Percentiles rank a stretch among this genome's conserved stretches.
phyloP scores from a whole-genome alignment of 768 basidiomycete species.

The Mycena kentingensis region DNA sequence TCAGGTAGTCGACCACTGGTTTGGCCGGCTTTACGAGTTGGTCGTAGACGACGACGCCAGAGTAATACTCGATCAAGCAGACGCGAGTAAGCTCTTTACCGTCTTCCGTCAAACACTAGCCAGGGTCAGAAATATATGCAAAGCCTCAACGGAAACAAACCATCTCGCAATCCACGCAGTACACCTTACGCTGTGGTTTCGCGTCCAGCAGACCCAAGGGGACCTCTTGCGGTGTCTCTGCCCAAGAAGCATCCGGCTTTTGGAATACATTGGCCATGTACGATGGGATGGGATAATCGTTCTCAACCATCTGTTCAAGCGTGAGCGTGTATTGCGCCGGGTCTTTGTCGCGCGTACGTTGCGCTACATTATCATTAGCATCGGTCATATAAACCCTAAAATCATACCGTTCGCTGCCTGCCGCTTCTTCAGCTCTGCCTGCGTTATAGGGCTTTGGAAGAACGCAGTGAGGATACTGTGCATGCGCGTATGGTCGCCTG shows the following conservation, averaged over 20 bases:
- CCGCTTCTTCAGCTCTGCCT: slow-evolving; percentile 77
- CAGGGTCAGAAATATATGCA: background rate
- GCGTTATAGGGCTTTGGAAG: slow-evolving; percentile 77
- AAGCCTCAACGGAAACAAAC: slow-evolving; percentile 42
- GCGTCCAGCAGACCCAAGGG: slow-evolving; percentile 33
- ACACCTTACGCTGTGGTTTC: slow-evolving; percentile 51
- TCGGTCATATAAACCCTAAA: background rate
- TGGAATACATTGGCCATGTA: slow-evolving; percentile 77
- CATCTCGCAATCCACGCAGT: slow-evolving; percentile 98
- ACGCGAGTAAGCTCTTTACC: slow-evolving; percentile 89
- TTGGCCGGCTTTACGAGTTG: slow-evolving; percentile 86
- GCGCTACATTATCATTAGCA: slow-evolving; percentile 42
- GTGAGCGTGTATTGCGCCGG: slow-evolving; percentile 75
- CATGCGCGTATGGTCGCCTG: slow-evolving; percentile 84
- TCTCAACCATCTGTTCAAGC: slow-evolving; percentile 87
- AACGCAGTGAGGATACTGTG: slow-evolving; percentile 83
- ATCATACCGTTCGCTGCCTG: slow-evolving; percentile 43
- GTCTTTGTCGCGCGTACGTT: slow-evolving; percentile 60
- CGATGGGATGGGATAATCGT: slow-evolving; percentile 88
- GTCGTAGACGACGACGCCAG: slow-evolving; percentile 79
- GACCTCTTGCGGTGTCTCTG: slow-evolving; percentile 68
- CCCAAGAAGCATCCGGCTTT: slow-evolving; percentile 65
- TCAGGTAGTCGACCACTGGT: slow-evolving; percentile 90
- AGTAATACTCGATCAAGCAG: slow-evolving; percentile 77
- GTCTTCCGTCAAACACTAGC: slow-evolving; percentile 83